Base-by-base conservation (phyloP, 1,284 basidiomycete genomes). In the Grifola frondosa region DNA sequence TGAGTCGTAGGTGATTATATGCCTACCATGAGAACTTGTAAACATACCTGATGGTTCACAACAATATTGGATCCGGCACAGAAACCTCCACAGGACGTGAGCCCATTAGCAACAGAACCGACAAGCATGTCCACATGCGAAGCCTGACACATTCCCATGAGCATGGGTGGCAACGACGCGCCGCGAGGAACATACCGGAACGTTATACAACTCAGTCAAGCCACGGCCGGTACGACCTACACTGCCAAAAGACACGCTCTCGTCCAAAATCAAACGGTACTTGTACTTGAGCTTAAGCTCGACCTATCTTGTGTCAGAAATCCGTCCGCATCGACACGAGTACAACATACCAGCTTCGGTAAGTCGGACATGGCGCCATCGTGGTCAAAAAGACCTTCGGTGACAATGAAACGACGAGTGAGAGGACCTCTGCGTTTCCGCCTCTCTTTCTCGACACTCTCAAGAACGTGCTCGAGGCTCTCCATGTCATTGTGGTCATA, bases 251-350 rank as follows among this genome's bases (percentile, higher is more conserved):
- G 94, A 97, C 60, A 91, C 82, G 48, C 81, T 86, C 68, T 99
- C 97, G 65, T 99, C 96, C 16, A 99, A 77, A 48, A 99, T 88
- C 42, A 99, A 72, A 13, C 97, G 83, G 67, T 95, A 98, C 69
- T 98, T 98, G 80, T 92, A 91, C 68, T 95, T 93, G 56, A 79
- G 73, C 74, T 97, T 98, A 46, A 99, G 77, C 62, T 97, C 94
- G 52, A 97, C 84, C 91, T 94, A 45, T 15, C 17, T 17, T 39
- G 25, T 24, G 17, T 16, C 37, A 31, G 29, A n/a, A 34, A 25
- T 4, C 17, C 12, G 15, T 25, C 10, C 15, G 33, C 25, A 17
- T 22, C 13, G n/a, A 16, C 10, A 21, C 36, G 22, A 16, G 11
- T 2, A 11, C 9, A n/a, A 75, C 88, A 47, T 53, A 94, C 92